Evolutionary conservation across 2,329 filamentous ascomycete species (phyloP), one percentile per base, ranked within the genome.

Genomic region (Penicillium sp.): DNA sequence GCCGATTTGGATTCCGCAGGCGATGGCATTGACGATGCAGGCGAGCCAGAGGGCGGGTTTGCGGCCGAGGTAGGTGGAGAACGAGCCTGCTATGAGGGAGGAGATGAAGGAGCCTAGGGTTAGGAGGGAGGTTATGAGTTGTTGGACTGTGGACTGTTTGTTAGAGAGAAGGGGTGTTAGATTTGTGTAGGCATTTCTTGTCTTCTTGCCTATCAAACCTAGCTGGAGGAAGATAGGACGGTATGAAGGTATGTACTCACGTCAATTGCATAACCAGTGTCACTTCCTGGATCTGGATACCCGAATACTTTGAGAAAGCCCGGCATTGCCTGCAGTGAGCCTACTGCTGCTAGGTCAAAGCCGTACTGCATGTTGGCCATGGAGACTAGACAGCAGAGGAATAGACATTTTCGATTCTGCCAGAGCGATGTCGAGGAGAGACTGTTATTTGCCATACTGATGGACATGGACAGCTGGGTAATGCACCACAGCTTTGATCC

Each of bases 241-340:
- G 17, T 1, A 8, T 19, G 38, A 15, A 15, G 4, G 6, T 19
- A 22, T 42, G 4, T 42, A 59, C 62, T 56, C 47, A 61, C 62
- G 37, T 61, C 62, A 37, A 61, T 64, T 26, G 58, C 59, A 45
- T 70, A 76, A 40, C 73, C 68, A n/a, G 71, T 62, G 5, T 60
- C 59, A 51, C 59, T 65, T 10, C 30, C 49, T n/a, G 81, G 75
- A 54, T 82, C 78, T 22, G 75, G 72, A 58, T 84, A 81, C 2
- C 83, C 83, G 67, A 84, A 85, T 0, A 85, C 82, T 58, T 76
- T 72, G 7, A 83, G 66, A 55, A 85, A 85, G 0, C 83, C 83
- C 0, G 83, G 82, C 82, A 84, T 84, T 3, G 82, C 81, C 65
- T 83, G 78, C 4, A 83, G 70, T 2, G 78, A 80, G 9, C 79